A percentile compares a stretch with the other conserved stretches of the same genome.
Evolutionary conservation across 1,284 basidiomycete genomes (phyloP).

Genomic region (Meira nashicola): DNA sequence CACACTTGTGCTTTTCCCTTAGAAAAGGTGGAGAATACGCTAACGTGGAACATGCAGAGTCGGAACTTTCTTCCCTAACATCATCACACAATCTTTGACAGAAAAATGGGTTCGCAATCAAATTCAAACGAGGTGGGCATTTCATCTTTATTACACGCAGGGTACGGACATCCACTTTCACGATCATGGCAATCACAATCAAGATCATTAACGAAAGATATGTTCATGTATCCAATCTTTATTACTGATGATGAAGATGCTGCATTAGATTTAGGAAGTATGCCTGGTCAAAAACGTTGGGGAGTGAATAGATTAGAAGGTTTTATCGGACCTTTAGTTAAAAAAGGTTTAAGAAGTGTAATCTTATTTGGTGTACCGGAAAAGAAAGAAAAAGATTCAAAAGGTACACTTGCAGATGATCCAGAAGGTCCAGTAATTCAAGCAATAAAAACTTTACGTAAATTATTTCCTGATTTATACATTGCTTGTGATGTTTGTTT

Average conservation of each 20-base stretch:
- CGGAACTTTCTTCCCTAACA: too few relatives aligned
- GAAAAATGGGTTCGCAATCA: too few relatives aligned
- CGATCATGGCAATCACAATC: constrained; percentile 43
- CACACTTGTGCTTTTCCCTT: too few relatives aligned
- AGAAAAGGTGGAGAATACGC: too few relatives aligned
- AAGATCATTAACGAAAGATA: constrained; percentile 33
- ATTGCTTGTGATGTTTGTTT: constrained; percentile 94
- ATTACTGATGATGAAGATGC: constrained; percentile 46
- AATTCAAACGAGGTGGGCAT: too few relatives aligned
- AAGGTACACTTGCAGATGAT: constrained; percentile 85
- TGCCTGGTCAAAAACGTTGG: constrained; percentile 61
- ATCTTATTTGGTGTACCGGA: constrained; percentile 95
- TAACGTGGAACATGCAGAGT: too few relatives aligned
- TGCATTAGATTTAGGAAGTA: constrained; percentile 27
- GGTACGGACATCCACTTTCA: constrained; percentile 41
- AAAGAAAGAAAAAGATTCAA: constrained; percentile 74
- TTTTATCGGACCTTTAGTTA: constrained; percentile 79
- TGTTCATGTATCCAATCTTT: constrained; percentile 52
- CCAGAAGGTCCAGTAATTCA: constrained; percentile 84
- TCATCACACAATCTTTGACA: too few relatives aligned
- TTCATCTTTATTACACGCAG: constrained; percentile 37
- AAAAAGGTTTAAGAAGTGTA: constrained; percentile 83
- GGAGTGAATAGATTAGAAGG: constrained; percentile 84
- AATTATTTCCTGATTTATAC: constrained; percentile 65
- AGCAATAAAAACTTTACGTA: constrained; percentile 72